Evolutionary conservation across 306 rosid species (phyloP), one percentile per base, ranked within the genome.

Genomic region (Malus sieversii): DNA sequence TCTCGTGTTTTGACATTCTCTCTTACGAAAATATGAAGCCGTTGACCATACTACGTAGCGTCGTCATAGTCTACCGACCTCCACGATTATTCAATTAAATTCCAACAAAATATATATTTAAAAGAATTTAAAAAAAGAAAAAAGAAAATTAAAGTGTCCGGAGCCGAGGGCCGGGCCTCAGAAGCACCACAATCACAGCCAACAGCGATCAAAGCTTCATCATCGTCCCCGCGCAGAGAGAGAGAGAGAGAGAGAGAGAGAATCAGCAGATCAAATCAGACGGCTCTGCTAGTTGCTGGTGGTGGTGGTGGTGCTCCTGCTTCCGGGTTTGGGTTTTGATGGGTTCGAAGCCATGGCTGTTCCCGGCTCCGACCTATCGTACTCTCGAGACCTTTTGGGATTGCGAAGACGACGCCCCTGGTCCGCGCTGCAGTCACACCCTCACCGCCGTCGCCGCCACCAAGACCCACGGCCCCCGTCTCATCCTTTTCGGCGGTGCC

Each of bases 401-500:
- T n/a, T 71, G 87, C 73, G 96, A 92, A 51, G 97, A 96, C 6
- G 98, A 96, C 68, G 89, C 88, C 0, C 99, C 99, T 45, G 99
- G 99, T 8, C 98, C 99, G 40, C 97, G 99, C 20, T 92, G 98
- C 58, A 87, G 48, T 11, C 99, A 96, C 82, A 92, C 98, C 0
- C 94, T 96, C 74, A 96, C 99, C 12, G 90, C 94, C 77, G 93
- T 96, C 14, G 98, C 97, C 19, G 85, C 99, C 81, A 88, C 96
- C 53, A 92, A 92, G 83, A 74, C 97, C 0, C 88, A 77, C 3
- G 99, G 99, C 16, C 91, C 98, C 0, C 92, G 97, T 7, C 87
- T 96, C 65, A 96, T 96, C 81, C 90, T 96, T 22, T 96, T 96
- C 19, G 98, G 99, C 13, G 99, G 98, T 20, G 90, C 98, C 79